These are phyloP conservation scores for Mortierella sp. DNA, from an alignment of 371 early-diverging fungal species.

Conservation along the genomic window DNA sequence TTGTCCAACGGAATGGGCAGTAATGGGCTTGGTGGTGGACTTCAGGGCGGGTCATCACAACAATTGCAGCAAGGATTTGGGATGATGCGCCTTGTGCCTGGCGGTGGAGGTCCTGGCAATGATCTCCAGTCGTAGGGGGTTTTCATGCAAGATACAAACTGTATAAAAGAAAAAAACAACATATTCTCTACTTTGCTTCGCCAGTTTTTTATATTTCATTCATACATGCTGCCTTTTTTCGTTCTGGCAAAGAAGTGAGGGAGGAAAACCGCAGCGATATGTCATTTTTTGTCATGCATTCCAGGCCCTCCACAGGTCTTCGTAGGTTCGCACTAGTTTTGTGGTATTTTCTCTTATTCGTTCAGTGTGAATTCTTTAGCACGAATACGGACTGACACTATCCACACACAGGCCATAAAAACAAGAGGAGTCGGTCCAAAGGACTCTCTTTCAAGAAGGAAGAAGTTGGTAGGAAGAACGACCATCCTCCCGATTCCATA, in stretches of 20 bases:
- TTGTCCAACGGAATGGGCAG: not conserved
- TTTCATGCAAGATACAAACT: conserved; percentile 5
- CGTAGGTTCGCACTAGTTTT: too few species aligned
- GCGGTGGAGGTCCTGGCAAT: conserved; percentile 18
- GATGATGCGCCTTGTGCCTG: conserved; percentile 53
- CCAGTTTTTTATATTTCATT: not conserved
- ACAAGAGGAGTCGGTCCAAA: too few species aligned
- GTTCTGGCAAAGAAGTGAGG: too few species aligned
- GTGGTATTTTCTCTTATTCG: too few species aligned
- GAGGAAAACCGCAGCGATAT: too few species aligned
- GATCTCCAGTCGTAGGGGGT: not conserved
- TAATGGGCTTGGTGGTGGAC: conserved; percentile 14
- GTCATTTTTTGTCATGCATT: not conserved
- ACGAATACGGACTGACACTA: too few species aligned
- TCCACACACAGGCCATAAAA: too few species aligned
- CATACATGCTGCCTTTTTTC: too few species aligned
- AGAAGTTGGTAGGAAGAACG: not conserved
- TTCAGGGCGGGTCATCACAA: conserved; percentile 17
- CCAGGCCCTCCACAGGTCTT: too few species aligned
- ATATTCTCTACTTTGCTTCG: not conserved
- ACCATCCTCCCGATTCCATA: not conserved
- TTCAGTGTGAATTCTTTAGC: too few species aligned
- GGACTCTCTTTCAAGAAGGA: too few species aligned
- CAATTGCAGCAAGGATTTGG: conserved; percentile 57
- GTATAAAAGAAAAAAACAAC: conserved; percentile 2